These are phyloP conservation scores for Oleoguttula mirabilis DNA, from an alignment of 495 filamentous ascomycete species.

Conservation along the genomic window DNA sequence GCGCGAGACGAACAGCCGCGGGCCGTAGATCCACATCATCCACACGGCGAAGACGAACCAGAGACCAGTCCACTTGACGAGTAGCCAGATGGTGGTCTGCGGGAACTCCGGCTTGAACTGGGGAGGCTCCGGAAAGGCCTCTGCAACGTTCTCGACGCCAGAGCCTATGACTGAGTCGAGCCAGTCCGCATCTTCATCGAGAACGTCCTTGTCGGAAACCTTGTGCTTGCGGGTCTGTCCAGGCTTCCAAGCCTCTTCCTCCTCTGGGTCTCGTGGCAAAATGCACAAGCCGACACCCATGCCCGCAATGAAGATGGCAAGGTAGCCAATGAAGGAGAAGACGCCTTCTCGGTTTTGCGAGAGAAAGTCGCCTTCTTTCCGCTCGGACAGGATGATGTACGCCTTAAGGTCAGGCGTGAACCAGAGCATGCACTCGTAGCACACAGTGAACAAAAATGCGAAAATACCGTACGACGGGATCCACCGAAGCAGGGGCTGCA, in stretches of 20 bases:
- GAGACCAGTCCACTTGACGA: constrained; percentile 46
- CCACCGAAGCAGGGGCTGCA: constrained; percentile 49
- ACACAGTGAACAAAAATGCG: constrained; percentile 47
- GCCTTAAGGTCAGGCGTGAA: constrained; percentile 57
- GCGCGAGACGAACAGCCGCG: constrained; percentile 65
- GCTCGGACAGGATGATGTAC: constrained; percentile 73
- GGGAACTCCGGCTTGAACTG: constrained; percentile 32
- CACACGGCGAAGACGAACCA: constrained; percentile 59
- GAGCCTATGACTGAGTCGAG: constrained; percentile 9
- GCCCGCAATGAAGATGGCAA: constrained; percentile 88
- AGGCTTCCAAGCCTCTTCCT: too few species aligned
- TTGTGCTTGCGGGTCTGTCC: not conserved
- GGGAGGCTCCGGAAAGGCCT: constrained; percentile 8
- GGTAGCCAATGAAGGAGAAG: constrained; percentile 84
- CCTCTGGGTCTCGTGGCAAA: constrained; percentile 45
- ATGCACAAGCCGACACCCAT: constrained; percentile 69
- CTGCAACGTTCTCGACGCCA: not conserved
- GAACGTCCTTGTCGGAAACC: constrained; percentile 1
- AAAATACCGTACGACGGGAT: constrained; percentile 65
- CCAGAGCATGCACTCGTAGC: constrained; percentile 67
- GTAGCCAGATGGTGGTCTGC: constrained; percentile 44
- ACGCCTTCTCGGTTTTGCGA: constrained; percentile 69
- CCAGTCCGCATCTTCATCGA: constrained; percentile 20
- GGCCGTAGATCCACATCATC: constrained; percentile 55
- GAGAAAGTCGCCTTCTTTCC: constrained; percentile 48